phyloP scores from a whole-genome alignment of 2,329 filamentous ascomycete genomes.

The Catunica adiposa region DNA sequence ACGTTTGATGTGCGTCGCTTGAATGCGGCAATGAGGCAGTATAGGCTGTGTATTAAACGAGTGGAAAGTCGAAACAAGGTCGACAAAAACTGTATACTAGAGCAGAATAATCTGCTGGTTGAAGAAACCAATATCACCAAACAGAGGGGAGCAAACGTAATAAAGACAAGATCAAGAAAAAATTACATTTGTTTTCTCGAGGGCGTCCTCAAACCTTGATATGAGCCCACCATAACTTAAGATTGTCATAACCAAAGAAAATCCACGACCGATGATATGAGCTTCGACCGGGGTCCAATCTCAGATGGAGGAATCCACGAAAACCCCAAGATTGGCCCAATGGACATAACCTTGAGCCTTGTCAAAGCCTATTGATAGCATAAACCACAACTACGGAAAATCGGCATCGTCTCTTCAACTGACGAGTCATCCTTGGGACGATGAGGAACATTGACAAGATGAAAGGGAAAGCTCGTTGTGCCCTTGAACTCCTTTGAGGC shows the following conservation, averaged over 20 bases:
- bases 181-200: neutral
- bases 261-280: neutral
- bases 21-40: neutral
- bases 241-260: neutral
- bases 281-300: neutral
- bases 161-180: neutral
- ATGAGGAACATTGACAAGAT: too few relatives aligned
- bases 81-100: neutral
- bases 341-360: neutral
- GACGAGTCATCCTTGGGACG: too few relatives aligned
- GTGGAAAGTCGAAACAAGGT: neutral
- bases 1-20: neutral
- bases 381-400: too few relatives aligned
- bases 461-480: too few relatives aligned
- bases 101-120: neutral
- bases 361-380: neutral
- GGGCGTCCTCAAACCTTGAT: neutral
- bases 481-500: too few relatives aligned
- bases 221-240: neutral
- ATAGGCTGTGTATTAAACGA: neutral
- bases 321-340: neutral
- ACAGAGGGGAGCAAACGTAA: neutral
- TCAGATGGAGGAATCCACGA: neutral
- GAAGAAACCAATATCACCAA: neutral
- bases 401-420: too few relatives aligned